phyloP scores from a whole-genome alignment of 2,329 filamentous ascomycete species.

The Pseudogymnoascus sp. region DNA sequence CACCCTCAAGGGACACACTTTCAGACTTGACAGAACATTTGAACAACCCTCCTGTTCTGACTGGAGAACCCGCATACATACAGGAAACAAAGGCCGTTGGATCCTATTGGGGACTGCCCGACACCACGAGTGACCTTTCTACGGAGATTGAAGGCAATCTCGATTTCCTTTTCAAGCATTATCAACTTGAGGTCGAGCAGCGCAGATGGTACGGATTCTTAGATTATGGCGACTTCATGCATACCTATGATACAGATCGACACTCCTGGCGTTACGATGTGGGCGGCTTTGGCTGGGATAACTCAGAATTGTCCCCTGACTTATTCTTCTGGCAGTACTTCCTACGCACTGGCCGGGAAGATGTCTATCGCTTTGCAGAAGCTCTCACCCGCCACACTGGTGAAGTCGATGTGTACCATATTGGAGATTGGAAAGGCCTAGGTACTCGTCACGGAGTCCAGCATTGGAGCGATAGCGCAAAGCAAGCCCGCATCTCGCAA shows the following conservation, averaged over 20 bases:
- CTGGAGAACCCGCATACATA: constrained; percentile 42
- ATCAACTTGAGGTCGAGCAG: constrained; percentile 47
- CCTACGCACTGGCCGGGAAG: constrained; percentile 48
- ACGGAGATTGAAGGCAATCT: constrained; percentile 44
- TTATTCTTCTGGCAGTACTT: constrained; percentile 58
- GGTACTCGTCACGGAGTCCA: constrained; percentile 57
- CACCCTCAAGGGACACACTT: constrained; percentile 42
- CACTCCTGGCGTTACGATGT: constrained; percentile 57
- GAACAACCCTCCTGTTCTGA: constrained; percentile 45
- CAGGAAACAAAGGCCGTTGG: constrained; percentile 45
- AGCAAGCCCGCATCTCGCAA: constrained; percentile 54
- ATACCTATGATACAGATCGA: constrained; percentile 51
- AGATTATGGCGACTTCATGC: constrained; percentile 56
- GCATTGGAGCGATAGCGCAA: constrained; percentile 53
- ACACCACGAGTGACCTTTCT: constrained; percentile 26
- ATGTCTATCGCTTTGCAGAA: constrained; percentile 53
- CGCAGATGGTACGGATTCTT: constrained; percentile 57
- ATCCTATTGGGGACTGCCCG: constrained; percentile 44
- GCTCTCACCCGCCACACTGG: constrained; percentile 50
- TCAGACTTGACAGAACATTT: constrained; percentile 37
- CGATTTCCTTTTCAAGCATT: constrained; percentile 49
- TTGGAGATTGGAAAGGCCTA: constrained; percentile 49
- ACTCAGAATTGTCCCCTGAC: constrained; percentile 55
- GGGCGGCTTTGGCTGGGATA: constrained; percentile 59
- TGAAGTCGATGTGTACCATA: constrained; percentile 56